Percentiles rank a stretch among this genome's conserved stretches.
Conservation (phyloP, 2,329 filamentous ascomycete genomes). For the Ramularia collo-cygni region DNA sequence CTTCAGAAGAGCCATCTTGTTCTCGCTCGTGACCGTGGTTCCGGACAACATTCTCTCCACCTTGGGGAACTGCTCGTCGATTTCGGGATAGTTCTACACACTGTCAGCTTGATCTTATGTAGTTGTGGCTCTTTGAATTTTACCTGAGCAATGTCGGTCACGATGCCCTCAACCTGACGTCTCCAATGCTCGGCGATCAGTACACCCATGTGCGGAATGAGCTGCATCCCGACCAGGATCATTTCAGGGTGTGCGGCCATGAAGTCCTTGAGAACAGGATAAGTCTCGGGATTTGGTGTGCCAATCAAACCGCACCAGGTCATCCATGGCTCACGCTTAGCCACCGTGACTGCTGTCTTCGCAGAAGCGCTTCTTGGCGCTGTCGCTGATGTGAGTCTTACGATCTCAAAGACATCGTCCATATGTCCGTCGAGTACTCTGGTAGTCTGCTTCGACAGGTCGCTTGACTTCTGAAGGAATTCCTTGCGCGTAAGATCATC, state of each 20-base stretch:
- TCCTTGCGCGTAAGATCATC: background rate
- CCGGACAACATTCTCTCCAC: background rate
- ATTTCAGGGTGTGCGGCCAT: slow-evolving; percentile 4
- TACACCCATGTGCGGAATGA: slow-evolving; percentile 4
- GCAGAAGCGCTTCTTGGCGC: too few species aligned
- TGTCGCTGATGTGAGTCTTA: too few species aligned
- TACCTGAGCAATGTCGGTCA: background rate
- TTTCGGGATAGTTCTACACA: background rate
- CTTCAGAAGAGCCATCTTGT: too few species aligned
- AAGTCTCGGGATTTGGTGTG: background rate
- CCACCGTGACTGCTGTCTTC: too few species aligned
- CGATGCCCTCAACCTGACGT: background rate
- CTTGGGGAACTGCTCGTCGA: background rate
- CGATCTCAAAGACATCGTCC: too few species aligned
- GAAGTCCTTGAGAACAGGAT: background rate
- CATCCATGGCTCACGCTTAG: background rate
- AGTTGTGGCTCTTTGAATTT: background rate
- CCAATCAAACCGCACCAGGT: background rate
- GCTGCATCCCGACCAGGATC: slow-evolving; percentile 1
- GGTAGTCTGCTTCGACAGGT: slow-evolving; percentile 7
- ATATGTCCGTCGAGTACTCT: too few species aligned
- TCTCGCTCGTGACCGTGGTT: slow-evolving; percentile 1
- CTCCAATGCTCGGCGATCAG: slow-evolving; percentile 8
- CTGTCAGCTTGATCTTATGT: background rate
- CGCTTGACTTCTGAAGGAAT: slow-evolving; percentile 3